phyloP scores from a whole-genome alignment of 2,329 filamentous ascomycete genomes.

The Arthrobotrys megalospora region DNA sequence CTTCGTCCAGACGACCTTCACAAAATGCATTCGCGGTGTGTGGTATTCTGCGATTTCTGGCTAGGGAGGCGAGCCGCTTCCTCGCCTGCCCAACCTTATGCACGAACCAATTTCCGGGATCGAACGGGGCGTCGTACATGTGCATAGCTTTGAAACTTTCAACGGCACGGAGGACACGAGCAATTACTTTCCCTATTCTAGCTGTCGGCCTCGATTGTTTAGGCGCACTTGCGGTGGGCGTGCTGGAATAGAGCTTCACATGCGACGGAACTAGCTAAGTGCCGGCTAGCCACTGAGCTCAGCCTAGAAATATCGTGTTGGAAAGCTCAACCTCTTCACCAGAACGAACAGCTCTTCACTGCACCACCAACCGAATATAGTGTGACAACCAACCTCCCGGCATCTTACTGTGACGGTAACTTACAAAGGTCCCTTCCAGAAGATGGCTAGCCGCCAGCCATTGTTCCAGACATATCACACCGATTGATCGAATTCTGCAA shows the following conservation, averaged over 20 bases:
- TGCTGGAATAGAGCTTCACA: slow-evolving; percentile 15
- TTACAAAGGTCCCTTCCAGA: slow-evolving; percentile 23
- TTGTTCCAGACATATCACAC: slow-evolving; percentile 16
- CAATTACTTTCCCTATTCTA: slow-evolving; percentile 9
- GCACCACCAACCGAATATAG: neutral
- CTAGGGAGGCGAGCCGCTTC: slow-evolving; percentile 16
- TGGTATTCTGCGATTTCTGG: neutral
- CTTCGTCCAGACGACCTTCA: neutral
- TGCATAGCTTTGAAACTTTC: slow-evolving; percentile 26
- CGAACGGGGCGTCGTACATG: slow-evolving; percentile 22
- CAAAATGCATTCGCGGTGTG: slow-evolving; percentile 16
- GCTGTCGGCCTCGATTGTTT: neutral
- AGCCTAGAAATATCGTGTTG: slow-evolving; percentile 5
- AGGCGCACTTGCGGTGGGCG: neutral
- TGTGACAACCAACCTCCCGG: slow-evolving; percentile 17
- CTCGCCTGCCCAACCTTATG: slow-evolving; percentile 24
- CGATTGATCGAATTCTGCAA: slow-evolving; percentile 15
- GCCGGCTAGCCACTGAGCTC: neutral
- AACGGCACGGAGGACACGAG: slow-evolving; percentile 32
- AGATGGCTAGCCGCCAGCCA: slow-evolving; percentile 36
- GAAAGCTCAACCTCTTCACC: slow-evolving; percentile 12
- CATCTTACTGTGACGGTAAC: neutral
- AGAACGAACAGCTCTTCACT: slow-evolving; percentile 2
- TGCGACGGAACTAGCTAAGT: slow-evolving; percentile 16
- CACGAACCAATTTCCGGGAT: slow-evolving; percentile 41